Base-by-base conservation (phyloP, 2,329 filamentous ascomycete genomes). In the Talaromyces sp. region DNA sequence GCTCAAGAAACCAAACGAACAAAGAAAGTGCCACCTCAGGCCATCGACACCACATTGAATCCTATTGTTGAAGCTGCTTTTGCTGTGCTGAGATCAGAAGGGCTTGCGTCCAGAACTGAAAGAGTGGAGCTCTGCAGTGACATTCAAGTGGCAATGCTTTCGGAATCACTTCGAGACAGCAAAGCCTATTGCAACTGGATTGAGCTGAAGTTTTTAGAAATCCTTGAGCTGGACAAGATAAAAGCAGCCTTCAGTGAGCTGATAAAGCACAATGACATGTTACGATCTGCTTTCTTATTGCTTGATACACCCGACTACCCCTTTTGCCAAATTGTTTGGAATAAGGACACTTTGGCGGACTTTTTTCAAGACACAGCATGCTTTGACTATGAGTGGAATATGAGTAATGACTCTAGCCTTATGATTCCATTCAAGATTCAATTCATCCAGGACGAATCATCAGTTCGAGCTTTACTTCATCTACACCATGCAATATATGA, bases 401-500 rank as follows among this genome's bases (percentile, higher is more conserved):
- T 77, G 66, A 19, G 60, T 31, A 55, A 53, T 1, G 65, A 70
- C 3, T 63, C 73, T 6, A 73, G 74, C 36, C 64, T 83, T 13
- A 74, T 89, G 2, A 75, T 77, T 31, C 89, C 91, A 0, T 75
- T 92, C 13, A 73, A 70, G 15, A 73, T 91, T n/a, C 81, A 89
- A 60, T 72, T 91, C 1, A 64, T 64, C 11, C 51, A 63, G 54
- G 33, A 53, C 7, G 17, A 63, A 17, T 52, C 67, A 4, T 57
- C 62, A 50, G 56, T 68, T 2, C 65, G 68, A 33, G 60, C 71
- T 1, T 65, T 82, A 10, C 55, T 89, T 45, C 79, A 87, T 11
- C 77, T 95, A 0, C 91, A 96, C 68, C 92, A 97, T 72, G 85
- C 89, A 0, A 70, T 95, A 1, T 97, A 96, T 67, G 92, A 97